Evolutionary conservation across 192 early-diverging fungal species (phyloP).

Genomic region (Gonapodya sp.): DNA sequence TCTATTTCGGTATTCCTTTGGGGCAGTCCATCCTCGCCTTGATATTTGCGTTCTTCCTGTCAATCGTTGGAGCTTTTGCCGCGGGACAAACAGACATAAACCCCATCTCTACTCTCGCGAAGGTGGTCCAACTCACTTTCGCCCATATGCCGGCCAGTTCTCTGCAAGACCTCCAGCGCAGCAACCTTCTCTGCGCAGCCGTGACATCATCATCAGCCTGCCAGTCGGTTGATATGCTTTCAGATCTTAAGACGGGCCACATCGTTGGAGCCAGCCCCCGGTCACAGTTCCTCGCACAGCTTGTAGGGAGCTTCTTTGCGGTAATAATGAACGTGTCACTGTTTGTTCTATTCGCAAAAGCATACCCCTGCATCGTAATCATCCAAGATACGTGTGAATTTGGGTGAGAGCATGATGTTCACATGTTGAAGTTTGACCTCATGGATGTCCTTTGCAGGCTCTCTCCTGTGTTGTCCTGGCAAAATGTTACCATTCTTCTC

Average conservation of each 20-base stretch:
- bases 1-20: conserved; percentile 59
- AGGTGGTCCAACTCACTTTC: conserved; percentile 77
- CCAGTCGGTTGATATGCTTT: conserved; percentile 59
- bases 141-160: conserved; percentile 60
- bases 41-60: conserved; percentile 58
- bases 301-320: conserved; percentile 66
- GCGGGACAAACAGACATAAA: conserved; percentile 77
- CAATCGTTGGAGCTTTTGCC: conserved; percentile 71
- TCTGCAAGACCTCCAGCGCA: conserved; percentile 27
- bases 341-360: conserved; percentile 46
- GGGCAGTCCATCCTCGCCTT: conserved; percentile 61
- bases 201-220: background rate
- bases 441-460: conserved; percentile 19
- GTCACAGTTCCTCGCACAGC: conserved; percentile 75
- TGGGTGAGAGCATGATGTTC: conserved; percentile 22
- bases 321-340: conserved; percentile 43
- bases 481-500: conserved; percentile 30
- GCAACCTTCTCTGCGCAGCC: conserved; percentile 2
- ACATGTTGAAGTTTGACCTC: conserved; percentile 18
- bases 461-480: conserved; percentile 27
- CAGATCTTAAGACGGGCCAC: conserved; percentile 81
- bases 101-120: conserved; percentile 73
- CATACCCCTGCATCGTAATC: conserved; percentile 51
- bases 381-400: conserved; percentile 28
- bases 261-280: conserved; percentile 69